phyloP scores from a whole-genome alignment of 805 yeast genomes.

The Lachancea waltii region DNA sequence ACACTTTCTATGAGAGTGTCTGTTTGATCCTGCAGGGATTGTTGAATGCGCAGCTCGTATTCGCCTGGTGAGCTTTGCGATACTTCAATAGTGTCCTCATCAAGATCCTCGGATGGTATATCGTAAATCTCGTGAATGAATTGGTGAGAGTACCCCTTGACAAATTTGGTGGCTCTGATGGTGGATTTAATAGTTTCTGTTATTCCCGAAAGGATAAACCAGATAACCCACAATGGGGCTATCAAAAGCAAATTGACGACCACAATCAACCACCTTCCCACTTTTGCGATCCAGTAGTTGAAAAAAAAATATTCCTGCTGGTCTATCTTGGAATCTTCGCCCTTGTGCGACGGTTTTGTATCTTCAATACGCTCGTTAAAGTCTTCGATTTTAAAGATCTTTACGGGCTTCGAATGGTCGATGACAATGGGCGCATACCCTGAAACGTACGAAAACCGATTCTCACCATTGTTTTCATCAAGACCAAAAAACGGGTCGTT shows the following conservation, averaged over 20 bases:
- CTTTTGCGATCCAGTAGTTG: constrained; percentile 34
- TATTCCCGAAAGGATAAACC: constrained; percentile 41
- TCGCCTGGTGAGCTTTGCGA: constrained; percentile 12
- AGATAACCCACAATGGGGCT: constrained; percentile 60
- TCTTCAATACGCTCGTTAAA: constrained; percentile 4
- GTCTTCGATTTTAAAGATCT: constrained; percentile 17
- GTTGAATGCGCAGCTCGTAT: constrained; percentile 33
- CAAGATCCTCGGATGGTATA: constrained; percentile 10
- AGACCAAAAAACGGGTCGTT: constrained; percentile 51
- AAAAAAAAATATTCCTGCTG: constrained; percentile 15
- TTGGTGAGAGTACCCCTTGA: constrained; percentile 24
- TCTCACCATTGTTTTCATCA: constrained; percentile 39
- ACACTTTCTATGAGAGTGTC: constrained; percentile 60
- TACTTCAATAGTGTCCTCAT: constrained; percentile 11
- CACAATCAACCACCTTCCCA: constrained; percentile 43
- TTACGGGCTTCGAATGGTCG: constrained; percentile 43
- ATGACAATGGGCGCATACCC: constrained; percentile 54
- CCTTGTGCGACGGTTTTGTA: not conserved
- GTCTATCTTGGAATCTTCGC: constrained; percentile 5
- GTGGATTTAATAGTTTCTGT: constrained; percentile 38
- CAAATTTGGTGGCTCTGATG: constrained; percentile 31
- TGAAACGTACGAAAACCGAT: constrained; percentile 39
- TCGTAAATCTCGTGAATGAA: constrained; percentile 22
- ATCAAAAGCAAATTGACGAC: constrained; percentile 41
- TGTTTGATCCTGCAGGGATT: constrained; percentile 50